Evolutionary conservation across 208 protist species (phyloP).

Genomic region (Wallacemonas sp.): DNA sequence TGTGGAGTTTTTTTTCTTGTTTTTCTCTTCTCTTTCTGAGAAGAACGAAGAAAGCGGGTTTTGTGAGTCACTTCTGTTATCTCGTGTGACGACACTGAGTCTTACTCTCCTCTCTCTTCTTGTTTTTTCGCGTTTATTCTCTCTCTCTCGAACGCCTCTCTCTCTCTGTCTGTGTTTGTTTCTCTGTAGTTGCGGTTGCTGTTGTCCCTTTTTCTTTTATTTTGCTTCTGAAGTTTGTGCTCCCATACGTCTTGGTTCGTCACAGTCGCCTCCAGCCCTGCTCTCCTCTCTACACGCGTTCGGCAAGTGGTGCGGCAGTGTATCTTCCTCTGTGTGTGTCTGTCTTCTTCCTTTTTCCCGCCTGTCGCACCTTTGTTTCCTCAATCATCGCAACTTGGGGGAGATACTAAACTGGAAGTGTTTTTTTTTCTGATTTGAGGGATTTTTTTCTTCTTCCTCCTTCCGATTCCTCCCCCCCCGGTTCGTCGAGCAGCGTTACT

Average conservation of each 20-base stretch:
- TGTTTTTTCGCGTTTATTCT: not conserved
- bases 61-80: too few relatives aligned
- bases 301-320: not conserved
- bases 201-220: not conserved
- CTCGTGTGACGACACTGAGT: too few relatives aligned
- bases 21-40: too few relatives aligned
- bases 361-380: not conserved
- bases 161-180: not conserved
- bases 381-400: not conserved
- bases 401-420: not conserved
- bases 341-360: not conserved
- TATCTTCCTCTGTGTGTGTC: not conserved
- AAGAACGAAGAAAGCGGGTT: too few relatives aligned
- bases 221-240: not conserved
- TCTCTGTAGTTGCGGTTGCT: conserved; percentile 1
- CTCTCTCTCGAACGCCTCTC: not conserved
- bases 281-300: conserved; percentile 3
- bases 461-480: too few relatives aligned
- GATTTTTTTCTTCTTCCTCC: not conserved
- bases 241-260: too few relatives aligned
- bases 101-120: not conserved
- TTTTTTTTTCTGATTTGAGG: not conserved
- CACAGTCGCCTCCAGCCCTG: too few relatives aligned
- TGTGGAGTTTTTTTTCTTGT: too few relatives aligned
- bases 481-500: too few relatives aligned